Evolutionary conservation across 345 rosid genomes (phyloP).

Genomic region (Citropsis articulata): DNA sequence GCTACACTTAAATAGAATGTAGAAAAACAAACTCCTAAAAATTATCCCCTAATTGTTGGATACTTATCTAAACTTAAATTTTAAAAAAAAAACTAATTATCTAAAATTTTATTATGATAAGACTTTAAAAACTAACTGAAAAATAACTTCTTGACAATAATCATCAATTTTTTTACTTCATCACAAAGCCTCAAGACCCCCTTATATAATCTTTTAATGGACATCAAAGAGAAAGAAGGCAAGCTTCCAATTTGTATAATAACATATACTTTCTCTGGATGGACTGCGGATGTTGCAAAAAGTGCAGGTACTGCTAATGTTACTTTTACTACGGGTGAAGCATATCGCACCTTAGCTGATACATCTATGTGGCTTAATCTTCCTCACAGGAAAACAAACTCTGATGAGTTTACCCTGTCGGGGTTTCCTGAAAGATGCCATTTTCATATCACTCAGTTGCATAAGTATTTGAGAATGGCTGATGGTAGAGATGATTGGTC

Average conservation of each 20-base stretch:
- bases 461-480: conserved; percentile 25
- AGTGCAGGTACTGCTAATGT: conserved; percentile 27
- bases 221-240: conserved; percentile 18
- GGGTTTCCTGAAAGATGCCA: conserved; percentile 43
- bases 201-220: conserved; percentile 18
- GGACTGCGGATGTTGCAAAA: conserved; percentile 37
- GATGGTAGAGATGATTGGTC: conserved; percentile 47
- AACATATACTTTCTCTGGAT: conserved; percentile 37
- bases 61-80: no score
- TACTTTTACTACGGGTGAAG: conserved; percentile 35
- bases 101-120: no score
- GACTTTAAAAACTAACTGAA: no score
- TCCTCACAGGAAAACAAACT: conserved; percentile 32
- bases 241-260: conserved; percentile 43
- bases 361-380: conserved; percentile 44
- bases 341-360: conserved; percentile 39
- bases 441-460: conserved; percentile 40
- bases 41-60: no score
- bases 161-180: conserved; percentile 16
- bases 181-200: conserved; percentile 24
- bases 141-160: no score
- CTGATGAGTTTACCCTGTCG: conserved; percentile 34
- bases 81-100: no score
- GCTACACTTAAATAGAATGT: no score
- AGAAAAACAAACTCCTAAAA: no score